phyloP scores from a whole-genome alignment of 2,329 filamentous ascomycete species.

The Ascochyta lentis region DNA sequence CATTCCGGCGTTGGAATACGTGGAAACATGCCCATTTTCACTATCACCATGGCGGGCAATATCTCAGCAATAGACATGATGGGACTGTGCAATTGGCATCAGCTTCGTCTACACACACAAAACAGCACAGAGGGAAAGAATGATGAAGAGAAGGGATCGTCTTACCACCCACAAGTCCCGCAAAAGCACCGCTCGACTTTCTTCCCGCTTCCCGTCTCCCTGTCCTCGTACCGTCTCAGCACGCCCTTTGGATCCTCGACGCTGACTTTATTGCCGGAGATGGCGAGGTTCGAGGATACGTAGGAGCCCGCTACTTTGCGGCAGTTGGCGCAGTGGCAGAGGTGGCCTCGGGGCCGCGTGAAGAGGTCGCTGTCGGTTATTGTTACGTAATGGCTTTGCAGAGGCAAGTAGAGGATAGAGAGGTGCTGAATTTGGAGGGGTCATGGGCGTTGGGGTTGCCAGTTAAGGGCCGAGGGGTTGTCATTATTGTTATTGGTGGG shows the following conservation, averaged over 20 bases:
- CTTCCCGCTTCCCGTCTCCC: slow-evolving; percentile 56
- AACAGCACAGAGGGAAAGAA: background rate
- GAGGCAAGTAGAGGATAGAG: slow-evolving; percentile 53
- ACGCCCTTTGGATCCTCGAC: slow-evolving; percentile 55
- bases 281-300: slow-evolving; percentile 50
- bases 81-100: slow-evolving; percentile 43
- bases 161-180: slow-evolving; percentile 52
- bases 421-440: slow-evolving; percentile 40
- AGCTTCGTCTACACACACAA: too few species aligned
- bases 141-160: too few species aligned
- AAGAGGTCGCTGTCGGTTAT: slow-evolving; percentile 58
- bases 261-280: slow-evolving; percentile 55
- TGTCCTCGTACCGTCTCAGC: slow-evolving; percentile 55
- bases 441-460: slow-evolving; percentile 51
- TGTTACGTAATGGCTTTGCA: slow-evolving; percentile 57
- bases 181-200: slow-evolving; percentile 56
- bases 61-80: slow-evolving; percentile 54
- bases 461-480: slow-evolving; percentile 26
- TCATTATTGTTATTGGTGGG: background rate
- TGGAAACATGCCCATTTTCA: slow-evolving; percentile 61
- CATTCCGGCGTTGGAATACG: slow-evolving; percentile 55
- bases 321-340: slow-evolving; percentile 62
- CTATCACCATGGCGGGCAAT: slow-evolving; percentile 52
- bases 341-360: slow-evolving; percentile 47
- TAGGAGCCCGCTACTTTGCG: slow-evolving; percentile 57